Conservation (phyloP, 2,329 filamentous ascomycete genomes). For the Zelopaecilomyces penicillatus region DNA sequence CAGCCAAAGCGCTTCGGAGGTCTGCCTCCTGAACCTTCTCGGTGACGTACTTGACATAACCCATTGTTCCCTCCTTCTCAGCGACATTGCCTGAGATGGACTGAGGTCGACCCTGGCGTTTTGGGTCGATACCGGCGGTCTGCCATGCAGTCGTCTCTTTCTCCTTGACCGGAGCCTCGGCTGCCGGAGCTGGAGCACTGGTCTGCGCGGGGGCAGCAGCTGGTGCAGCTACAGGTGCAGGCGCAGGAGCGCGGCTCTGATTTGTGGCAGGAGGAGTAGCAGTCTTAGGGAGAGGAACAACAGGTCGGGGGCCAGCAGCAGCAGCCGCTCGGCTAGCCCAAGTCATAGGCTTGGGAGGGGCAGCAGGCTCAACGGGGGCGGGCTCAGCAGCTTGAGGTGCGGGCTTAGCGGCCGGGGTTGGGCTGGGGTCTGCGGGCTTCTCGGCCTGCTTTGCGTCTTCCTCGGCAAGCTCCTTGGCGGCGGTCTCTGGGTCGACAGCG, state of each 20-base stretch:
- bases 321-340: constrained; percentile 66
- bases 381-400: constrained; percentile 40
- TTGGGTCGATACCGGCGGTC: constrained; percentile 73
- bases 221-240: constrained; percentile 32
- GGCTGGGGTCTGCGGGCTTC: constrained; percentile 56
- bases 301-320: constrained; percentile 45
- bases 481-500: constrained; percentile 40
- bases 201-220: constrained; percentile 29
- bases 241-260: constrained; percentile 44
- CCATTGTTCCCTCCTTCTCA: constrained; percentile 70
- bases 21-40: constrained; percentile 74
- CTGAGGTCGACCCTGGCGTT: constrained; percentile 71
- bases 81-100: constrained; percentile 48
- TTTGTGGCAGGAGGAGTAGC: constrained; percentile 40
- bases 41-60: constrained; percentile 92
- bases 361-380: constrained; percentile 37
- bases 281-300: constrained; percentile 50
- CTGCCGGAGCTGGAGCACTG: constrained; percentile 24
- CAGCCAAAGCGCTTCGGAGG: constrained; percentile 60
- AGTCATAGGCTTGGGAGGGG: constrained; percentile 53
- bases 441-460: constrained; percentile 51
- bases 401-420: constrained; percentile 42
- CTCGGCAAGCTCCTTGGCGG: constrained; percentile 42
- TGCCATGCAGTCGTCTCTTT: constrained; percentile 65
- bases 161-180: constrained; percentile 30